These are phyloP conservation scores for Corymbia maculata DNA, from an alignment of 345 rosid genomes.

Conservation along the genomic window DNA sequence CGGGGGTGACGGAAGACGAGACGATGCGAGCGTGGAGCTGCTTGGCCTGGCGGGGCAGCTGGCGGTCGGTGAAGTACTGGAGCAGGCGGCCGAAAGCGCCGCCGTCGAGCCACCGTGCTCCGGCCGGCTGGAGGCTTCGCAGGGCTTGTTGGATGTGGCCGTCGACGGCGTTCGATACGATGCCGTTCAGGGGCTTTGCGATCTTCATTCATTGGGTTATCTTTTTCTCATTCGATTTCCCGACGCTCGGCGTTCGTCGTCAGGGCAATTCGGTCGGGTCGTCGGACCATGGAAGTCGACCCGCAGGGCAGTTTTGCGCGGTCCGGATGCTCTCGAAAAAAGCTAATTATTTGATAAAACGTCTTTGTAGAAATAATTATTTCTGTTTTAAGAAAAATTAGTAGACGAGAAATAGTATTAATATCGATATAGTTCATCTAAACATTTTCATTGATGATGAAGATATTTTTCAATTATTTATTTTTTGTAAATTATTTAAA, in stretches of 20 bases:
- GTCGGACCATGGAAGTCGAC: background rate
- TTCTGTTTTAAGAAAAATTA: too few species aligned
- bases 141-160: background rate
- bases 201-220: background rate
- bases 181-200: background rate
- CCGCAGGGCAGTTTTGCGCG: background rate
- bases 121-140: background rate
- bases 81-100: conserved; percentile 55
- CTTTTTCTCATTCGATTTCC: background rate
- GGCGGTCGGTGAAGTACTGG: conserved; percentile 39
- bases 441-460: background rate
- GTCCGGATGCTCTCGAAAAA: background rate
- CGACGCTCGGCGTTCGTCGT: background rate
- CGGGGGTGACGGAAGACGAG: conserved; percentile 33
- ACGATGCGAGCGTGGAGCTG: conserved; percentile 78
- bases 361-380: accelerated
- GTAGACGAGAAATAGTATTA: too few species aligned
- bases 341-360: background rate
- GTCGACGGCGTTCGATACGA: background rate
- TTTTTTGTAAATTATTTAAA: too few species aligned
- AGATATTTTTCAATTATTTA: too few species aligned
- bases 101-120: conserved; percentile 6
- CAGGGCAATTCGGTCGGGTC: too few species aligned
- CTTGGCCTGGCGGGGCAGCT: conserved; percentile 52
- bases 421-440: too few species aligned